A percentile compares a stretch with the other conserved stretches of the same genome.
Conservation (phyloP, 352 stramenopile species). For the Phytophthora sojae region DNA sequence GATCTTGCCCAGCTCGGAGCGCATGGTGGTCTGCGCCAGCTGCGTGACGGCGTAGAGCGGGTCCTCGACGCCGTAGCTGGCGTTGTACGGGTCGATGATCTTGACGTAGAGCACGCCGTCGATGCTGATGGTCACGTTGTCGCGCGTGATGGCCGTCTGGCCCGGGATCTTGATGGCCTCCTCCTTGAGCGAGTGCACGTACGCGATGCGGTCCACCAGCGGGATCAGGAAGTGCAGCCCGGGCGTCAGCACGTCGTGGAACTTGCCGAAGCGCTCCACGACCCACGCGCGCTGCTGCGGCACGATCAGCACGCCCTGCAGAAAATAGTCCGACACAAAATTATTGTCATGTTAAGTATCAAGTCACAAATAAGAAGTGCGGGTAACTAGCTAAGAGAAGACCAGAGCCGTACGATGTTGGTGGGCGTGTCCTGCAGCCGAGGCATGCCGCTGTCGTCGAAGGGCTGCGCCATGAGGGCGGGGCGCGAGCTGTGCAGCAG, state of each 20-base stretch:
- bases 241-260: constrained; percentile 85
- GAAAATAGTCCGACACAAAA: neutral
- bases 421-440: constrained; percentile 58
- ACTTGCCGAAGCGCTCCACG: constrained; percentile 93
- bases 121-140: constrained; percentile 94
- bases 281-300: constrained; percentile 92
- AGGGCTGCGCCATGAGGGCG: constrained; percentile 32
- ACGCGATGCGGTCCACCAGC: constrained; percentile 90
- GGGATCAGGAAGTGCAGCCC: constrained; percentile 93
- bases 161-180: constrained; percentile 92
- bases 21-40: constrained; percentile 92
- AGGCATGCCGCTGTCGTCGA: constrained; percentile 53
- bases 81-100: constrained; percentile 90
- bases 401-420: constrained; percentile 50
- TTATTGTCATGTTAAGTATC: too few relatives aligned
- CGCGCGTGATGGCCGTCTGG: constrained; percentile 91
- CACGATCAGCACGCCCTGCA: constrained; percentile 85
- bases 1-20: constrained; percentile 93
- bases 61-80: constrained; percentile 91
- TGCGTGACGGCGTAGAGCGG: constrained; percentile 91
- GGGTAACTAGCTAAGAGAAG: too few relatives aligned
- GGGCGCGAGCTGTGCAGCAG: constrained; percentile 46
- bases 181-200: constrained; percentile 94
- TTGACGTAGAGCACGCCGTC: constrained; percentile 94
- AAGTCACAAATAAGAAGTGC: too few relatives aligned